Evolutionary conservation across 2,329 filamentous ascomycete species (phyloP).

Genomic region (Claviceps digitariae): DNA sequence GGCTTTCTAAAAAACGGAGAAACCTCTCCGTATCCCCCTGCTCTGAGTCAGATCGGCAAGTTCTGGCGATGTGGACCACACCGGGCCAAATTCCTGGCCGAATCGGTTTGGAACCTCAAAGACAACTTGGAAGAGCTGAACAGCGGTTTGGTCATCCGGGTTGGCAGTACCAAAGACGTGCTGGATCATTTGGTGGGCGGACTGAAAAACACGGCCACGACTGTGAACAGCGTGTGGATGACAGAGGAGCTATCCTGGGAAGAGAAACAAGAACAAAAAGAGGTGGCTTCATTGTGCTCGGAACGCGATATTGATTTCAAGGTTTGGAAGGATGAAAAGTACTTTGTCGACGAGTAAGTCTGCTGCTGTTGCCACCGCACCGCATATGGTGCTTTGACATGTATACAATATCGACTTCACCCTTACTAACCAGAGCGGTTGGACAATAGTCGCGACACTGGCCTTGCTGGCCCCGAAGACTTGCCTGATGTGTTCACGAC

Average conservation of each 20-base stretch:
- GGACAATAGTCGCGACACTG: constrained; percentile 47
- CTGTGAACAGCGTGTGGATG: constrained; percentile 58
- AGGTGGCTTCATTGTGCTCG: constrained; percentile 38
- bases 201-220: constrained; percentile 27
- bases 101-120: constrained; percentile 64
- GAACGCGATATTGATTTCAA: constrained; percentile 44
- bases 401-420: too few species aligned
- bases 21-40: constrained; percentile 54
- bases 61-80: constrained; percentile 66
- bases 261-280: constrained; percentile 50
- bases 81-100: constrained; percentile 56
- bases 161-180: constrained; percentile 47
- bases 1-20: constrained; percentile 49
- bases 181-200: constrained; percentile 42
- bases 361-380: neutral
- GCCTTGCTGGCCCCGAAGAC: constrained; percentile 40
- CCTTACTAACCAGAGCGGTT: neutral
- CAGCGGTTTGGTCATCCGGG: constrained; percentile 50
- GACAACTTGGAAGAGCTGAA: constrained; percentile 40
- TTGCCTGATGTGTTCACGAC: constrained; percentile 64
- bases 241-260: constrained; percentile 56
- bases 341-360: constrained; percentile 64
- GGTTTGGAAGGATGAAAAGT: constrained; percentile 63
- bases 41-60: constrained; percentile 47
- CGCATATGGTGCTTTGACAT: too few species aligned